Evolutionary conservation across 495 filamentous ascomycete species (phyloP), one percentile per base, ranked within the genome.

Genomic region (Letharia lupina): DNA sequence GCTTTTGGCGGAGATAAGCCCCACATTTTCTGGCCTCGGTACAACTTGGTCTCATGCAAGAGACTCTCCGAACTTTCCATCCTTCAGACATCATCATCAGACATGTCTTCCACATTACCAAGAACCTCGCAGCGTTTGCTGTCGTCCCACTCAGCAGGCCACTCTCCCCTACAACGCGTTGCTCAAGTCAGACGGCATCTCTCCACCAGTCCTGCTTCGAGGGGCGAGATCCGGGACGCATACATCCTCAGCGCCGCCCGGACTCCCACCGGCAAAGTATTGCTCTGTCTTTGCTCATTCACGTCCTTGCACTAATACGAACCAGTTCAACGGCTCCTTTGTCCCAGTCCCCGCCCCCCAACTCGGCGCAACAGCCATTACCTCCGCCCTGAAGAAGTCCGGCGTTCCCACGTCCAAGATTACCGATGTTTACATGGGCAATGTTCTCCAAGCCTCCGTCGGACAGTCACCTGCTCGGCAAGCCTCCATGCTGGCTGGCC

Each of bases 381-480:
- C 90, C 73, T 88, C 91, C 31, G 94, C 93, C 54, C 74, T 98
- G 56, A 80, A 83, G 69, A 95, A 93, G 71, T 94, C 91, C 31
- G 84, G 84, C 50, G 79, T 97, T 33, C 91, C 93, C 8, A 72
- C 84, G 28, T 83, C 86, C 39, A 86, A 87, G 72, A 89, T 97
- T 70, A 88, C 86, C 41, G 88, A 94, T 82, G 88, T 96, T 4
- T 97, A 97, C 78, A 96, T 97, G 89, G 94, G 94, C 72, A 93
- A 97, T 77, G 94, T 97, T n/a, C 82, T 97, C 28, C 87, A 91
- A 75, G 93, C 83, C 20, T 81, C 82, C 54, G 81, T 91, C 23
- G 94, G 94, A 42, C 94, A 98, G 75, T 84, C 94, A 4, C 94
- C 94, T 2, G 93, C 94, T 28, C 87, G 94, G 41, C 94, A 98